These are phyloP conservation scores for Botrytis sinoallii DNA, from an alignment of 2,329 filamentous ascomycete species.

Conservation along the genomic window DNA sequence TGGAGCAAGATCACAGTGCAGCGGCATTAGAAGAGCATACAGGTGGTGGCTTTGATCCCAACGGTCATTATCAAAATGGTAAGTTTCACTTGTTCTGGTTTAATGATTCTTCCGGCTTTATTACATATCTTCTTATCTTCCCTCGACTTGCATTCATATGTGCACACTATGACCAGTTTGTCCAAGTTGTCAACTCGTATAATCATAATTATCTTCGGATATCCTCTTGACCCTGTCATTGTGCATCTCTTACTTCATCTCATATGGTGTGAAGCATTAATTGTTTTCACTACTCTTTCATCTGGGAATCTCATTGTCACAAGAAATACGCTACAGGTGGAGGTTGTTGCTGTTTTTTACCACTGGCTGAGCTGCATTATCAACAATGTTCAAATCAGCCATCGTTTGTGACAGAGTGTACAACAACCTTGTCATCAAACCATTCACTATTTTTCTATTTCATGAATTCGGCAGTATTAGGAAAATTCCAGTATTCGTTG, in stretches of 20 bases:
- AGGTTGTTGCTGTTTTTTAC: not conserved
- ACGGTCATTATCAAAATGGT: conserved; percentile 16
- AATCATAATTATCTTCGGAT: not conserved
- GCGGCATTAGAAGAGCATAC: not conserved
- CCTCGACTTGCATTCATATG: not conserved
- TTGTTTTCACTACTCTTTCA: not conserved
- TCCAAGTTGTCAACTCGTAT: not conserved
- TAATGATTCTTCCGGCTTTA: not conserved
- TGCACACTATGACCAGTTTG: not conserved
- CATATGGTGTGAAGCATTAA: not conserved
- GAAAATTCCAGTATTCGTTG: not conserved
- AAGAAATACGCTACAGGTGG: not conserved
- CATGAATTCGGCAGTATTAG: not conserved
- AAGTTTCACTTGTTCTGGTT: not conserved
- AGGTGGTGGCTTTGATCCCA: conserved; percentile 1
- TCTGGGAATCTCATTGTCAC: not conserved
- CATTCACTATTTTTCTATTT: not conserved
- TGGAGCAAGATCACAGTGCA: not conserved
- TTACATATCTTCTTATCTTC: not conserved
- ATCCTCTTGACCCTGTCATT: not conserved
- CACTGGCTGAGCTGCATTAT: not conserved
- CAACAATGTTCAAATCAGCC: not conserved
- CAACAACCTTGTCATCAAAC: too few species aligned
- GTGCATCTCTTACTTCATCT: not conserved
- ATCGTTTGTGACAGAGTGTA: not conserved